Base-by-base conservation (phyloP, 768 basidiomycete genomes). In the Russula brevipes region DNA sequence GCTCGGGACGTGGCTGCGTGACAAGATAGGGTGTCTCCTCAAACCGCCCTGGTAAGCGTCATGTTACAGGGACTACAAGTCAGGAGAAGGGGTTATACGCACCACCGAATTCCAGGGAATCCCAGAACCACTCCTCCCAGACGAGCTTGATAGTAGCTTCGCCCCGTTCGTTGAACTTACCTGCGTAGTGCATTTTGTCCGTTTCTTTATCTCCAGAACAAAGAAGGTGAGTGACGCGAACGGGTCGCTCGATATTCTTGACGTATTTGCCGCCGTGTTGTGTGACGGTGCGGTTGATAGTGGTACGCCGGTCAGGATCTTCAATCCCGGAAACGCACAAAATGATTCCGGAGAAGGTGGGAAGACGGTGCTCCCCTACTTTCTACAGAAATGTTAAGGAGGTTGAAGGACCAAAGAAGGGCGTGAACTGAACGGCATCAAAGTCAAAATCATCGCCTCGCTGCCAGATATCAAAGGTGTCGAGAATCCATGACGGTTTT, bases 111-210 rank as follows among this genome's bases (percentile, higher is more conserved):
- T 86, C 84, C 2, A 95, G 69, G 33, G 83, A 95, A 70, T 97
- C 94, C 92, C 92, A 95, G 60, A 97, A 89, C 95, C 95, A 98
- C 65, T 96, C 94, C 70, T 95, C 93, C 89, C 94, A 96, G 1
- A 97, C 84, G 2, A 95, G 76, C 54, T 82, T 79, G 38, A 94
- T 93, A 49, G 82, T 79, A 5, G 86, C 87, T 72, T 91, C 90
- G 39, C 85, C 82, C 24, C 79, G 77, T 17, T 77, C 72, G 70
- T 88, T 89, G 69, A 89, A 88, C 70, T 87, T 88, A 60, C 85
- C 80, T 0, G 91, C 91, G 69, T 88, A 90, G 5, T 76, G 79
- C 80, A 94, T 87, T 76, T 93, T 94, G 54, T 89, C 84, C 11
- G 86, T 75, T 72, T 87, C 79, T 51, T 80, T 79, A 64, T 85